A percentile compares a stretch with the other conserved stretches of the same genome.
These are phyloP conservation scores for Mortierella sp. DNA, from an alignment of 371 early-diverging fungal species.

Conservation along the genomic window DNA sequence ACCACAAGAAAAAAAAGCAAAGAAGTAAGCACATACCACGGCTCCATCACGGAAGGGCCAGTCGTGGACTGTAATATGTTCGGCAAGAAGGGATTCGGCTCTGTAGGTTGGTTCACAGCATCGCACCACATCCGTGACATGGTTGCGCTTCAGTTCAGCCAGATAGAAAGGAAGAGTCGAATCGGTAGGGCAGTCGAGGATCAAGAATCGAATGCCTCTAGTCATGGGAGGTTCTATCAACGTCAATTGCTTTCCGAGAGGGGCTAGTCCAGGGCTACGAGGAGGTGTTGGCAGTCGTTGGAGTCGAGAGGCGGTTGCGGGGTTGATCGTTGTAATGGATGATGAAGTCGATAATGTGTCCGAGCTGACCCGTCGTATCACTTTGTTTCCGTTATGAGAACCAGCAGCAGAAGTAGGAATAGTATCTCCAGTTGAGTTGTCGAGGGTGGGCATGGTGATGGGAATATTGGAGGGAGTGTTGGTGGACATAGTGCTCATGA, in stretches of 20 bases:
- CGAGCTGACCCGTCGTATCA: conserved; percentile 16
- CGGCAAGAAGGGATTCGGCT: conserved; percentile 67
- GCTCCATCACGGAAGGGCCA: conserved; percentile 86
- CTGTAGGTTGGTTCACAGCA: conserved; percentile 93
- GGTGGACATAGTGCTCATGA: background rate
- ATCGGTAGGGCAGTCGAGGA: conserved; percentile 93
- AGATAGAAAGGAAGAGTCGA: conserved; percentile 83
- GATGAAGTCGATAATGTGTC: conserved; percentile 25
- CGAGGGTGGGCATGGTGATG: background rate
- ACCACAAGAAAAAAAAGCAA: background rate
- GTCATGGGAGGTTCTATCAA: conserved; percentile 67
- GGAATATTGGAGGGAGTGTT: conserved; percentile 1
- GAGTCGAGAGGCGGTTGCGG: conserved; percentile 28
- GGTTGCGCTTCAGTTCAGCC: conserved; percentile 75
- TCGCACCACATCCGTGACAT: conserved; percentile 88
- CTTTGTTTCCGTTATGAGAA: conserved; percentile 13
- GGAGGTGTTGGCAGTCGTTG: conserved; percentile 45
- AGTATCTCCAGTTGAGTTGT: background rate
- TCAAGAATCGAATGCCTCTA: conserved; percentile 78
- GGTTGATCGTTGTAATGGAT: conserved; percentile 15
- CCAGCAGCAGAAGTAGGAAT: too few relatives aligned
- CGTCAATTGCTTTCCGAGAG: conserved; percentile 65
- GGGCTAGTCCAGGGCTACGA: conserved; percentile 51
- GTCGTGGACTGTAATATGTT: conserved; percentile 83
- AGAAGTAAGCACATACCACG: conserved; percentile 59